Evolutionary conservation across 2,329 filamentous ascomycete species (phyloP), one percentile per base, ranked within the genome.

Genomic region (Calonectria hongkongensis): DNA sequence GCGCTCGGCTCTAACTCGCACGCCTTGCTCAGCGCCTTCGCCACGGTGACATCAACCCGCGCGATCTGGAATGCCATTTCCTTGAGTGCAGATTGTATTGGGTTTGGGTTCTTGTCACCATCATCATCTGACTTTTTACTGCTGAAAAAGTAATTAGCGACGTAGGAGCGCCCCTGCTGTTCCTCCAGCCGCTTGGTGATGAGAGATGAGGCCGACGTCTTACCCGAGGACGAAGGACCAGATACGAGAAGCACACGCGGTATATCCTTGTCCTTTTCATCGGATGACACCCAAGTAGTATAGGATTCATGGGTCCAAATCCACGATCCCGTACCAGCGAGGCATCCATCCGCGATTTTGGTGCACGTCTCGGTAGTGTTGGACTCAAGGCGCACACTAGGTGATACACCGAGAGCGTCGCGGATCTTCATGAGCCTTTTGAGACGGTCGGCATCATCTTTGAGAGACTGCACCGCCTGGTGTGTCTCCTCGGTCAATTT

Each of bases 31-130:
- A 58, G 54, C 5, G 54, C 54, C n/a, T 58, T 58, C 15, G 18
- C 10, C n/a, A 58, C 54, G 13, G 30, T 58, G 33, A 27, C n/a
- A 41, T 58, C 54, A 3, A 58, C 54, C 25, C 54, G 54, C 18
- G 54, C 54, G 33, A 58, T 58, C 33, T 58, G 54, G 21, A 58
- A 58, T 8, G 54, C 54, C 54, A 58, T 58, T 1, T 58, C 39
- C 21, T 58, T 58, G 54, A 58, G 54, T 4, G 54, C 54, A 10
- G 36, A 12, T 13, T 58, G 51, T 9, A 58, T 18, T 12, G 54
- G 54, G 13, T 58, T 39, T 13, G 51, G 18, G 13, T 58, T 58
- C 33, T 58, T 58, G 6, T 58, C 54, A 7, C 39, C 54, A 6
- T 58, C 54, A 1, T 58, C 54, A 13, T 58, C 54, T 2, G 54